These are phyloP conservation scores for Aspergillus bombycis DNA, from an alignment of 2,329 filamentous ascomycete genomes.

Conservation along the genomic window DNA sequence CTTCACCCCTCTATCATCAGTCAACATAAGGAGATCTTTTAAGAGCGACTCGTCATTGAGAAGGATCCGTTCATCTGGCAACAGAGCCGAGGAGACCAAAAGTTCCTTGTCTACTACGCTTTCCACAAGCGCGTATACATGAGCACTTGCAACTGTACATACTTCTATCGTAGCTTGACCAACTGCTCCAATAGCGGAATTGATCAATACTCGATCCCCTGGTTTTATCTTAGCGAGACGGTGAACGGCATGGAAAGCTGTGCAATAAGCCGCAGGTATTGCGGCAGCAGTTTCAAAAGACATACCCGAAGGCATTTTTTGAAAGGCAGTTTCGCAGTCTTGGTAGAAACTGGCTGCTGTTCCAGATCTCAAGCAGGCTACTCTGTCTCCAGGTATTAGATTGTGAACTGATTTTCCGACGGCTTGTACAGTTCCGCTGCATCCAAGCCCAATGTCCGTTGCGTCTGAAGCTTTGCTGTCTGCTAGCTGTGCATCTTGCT, in stretches of 20 bases:
- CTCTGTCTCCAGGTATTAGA: constrained; percentile 27
- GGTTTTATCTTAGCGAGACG: constrained; percentile 19
- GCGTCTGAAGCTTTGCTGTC: neutral
- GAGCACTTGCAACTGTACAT: constrained; percentile 7
- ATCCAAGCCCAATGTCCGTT: constrained; percentile 14
- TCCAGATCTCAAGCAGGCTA: constrained; percentile 21
- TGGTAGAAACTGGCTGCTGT: neutral
- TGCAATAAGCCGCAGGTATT: constrained; percentile 25
- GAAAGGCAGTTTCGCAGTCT: constrained; percentile 18
- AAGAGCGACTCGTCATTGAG: constrained; percentile 4
- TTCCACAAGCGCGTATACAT: constrained; percentile 21
- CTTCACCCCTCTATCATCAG: constrained; percentile 13
- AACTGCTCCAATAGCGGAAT: constrained; percentile 26
- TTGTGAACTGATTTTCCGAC: constrained; percentile 21
- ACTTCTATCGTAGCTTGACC: constrained; percentile 30
- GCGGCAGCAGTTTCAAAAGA: constrained; percentile 28
- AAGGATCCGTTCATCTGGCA: constrained; percentile 20
- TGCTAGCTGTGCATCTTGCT: neutral
- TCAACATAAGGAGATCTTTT: constrained; percentile 13
- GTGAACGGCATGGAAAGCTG: constrained; percentile 25
- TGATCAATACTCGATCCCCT: constrained; percentile 34
- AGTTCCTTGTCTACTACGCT: neutral
- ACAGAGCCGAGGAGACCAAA: constrained; percentile 1
- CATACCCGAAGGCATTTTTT: constrained; percentile 23
- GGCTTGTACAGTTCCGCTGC: constrained; percentile 25